phyloP scores from a whole-genome alignment of 257 asterid species.

The Solanum neorickii region DNA sequence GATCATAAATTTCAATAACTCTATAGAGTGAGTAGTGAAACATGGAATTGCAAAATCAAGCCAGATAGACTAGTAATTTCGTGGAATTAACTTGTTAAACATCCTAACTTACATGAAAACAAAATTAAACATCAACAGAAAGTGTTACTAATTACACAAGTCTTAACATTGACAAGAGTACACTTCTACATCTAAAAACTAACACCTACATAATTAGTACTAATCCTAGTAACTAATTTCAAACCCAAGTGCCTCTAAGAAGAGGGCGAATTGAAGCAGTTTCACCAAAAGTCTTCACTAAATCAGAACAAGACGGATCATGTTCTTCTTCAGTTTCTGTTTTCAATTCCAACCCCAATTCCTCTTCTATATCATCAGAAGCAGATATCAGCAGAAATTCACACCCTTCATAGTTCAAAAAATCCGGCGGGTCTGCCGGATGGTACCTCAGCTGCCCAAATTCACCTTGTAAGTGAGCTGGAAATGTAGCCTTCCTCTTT shows the following conservation, averaged over 20 bases:
- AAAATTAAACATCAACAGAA: not conserved
- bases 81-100: not conserved
- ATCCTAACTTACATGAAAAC: not conserved
- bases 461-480: constrained; percentile 48
- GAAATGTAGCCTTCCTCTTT: constrained; percentile 48
- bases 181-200: not conserved
- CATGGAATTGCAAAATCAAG: not conserved
- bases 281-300: constrained; percentile 36
- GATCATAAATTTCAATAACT: no score
- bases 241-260: constrained; percentile 53
- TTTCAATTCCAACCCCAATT: constrained; percentile 49
- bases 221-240: not conserved
- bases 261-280: constrained; percentile 32
- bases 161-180: not conserved
- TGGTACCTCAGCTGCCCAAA: constrained; percentile 25
- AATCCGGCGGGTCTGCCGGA: constrained; percentile 66
- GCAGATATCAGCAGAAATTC: constrained; percentile 70
- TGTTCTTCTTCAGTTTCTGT: constrained; percentile 25
- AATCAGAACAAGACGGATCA: constrained; percentile 39
- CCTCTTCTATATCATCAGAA: constrained; percentile 52
- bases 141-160: not conserved
- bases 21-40: not conserved
- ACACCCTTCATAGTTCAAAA: constrained; percentile 68
- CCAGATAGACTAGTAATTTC: not conserved
- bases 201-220: not conserved